These are phyloP conservation scores for Akanthomyces muscarius DNA, from an alignment of 2,329 filamentous ascomycete genomes.

Conservation along the genomic window DNA sequence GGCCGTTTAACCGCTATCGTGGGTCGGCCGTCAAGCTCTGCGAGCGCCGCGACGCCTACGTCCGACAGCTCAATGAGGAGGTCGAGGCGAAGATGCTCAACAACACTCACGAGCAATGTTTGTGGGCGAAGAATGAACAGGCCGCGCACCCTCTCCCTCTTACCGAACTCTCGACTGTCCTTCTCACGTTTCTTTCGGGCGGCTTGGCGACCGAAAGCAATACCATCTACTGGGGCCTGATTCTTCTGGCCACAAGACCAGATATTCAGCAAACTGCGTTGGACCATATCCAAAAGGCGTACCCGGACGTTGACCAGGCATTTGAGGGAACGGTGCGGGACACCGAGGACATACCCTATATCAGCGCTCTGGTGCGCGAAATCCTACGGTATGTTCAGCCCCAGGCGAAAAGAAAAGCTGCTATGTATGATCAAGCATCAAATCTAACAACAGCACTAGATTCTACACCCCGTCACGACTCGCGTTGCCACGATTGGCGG, in stretches of 20 bases:
- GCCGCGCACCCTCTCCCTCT: neutral
- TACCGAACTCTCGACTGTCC: slow-evolving; percentile 2
- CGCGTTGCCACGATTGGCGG: neutral
- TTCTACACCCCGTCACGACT: slow-evolving; percentile 9
- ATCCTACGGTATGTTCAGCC: neutral
- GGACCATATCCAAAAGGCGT: neutral
- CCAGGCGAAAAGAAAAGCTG: neutral
- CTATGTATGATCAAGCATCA: neutral
- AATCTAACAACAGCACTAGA: neutral
- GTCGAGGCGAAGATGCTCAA: slow-evolving; percentile 2
- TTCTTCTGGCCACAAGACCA: neutral
- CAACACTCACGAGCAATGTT: neutral
- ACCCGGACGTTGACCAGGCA: neutral
- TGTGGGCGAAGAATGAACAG: slow-evolving; percentile 4
- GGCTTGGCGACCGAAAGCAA: slow-evolving; percentile 9
- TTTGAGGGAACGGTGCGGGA: neutral
- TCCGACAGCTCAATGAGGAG: slow-evolving; percentile 3
- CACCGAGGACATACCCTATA: slow-evolving; percentile 4
- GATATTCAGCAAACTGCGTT: slow-evolving; percentile 1
- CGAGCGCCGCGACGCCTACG: slow-evolving; percentile 11
- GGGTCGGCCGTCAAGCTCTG: neutral
- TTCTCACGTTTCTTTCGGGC: slow-evolving; percentile 6
- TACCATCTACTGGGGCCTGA: slow-evolving; percentile 4
- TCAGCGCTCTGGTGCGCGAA: slow-evolving; percentile 8
- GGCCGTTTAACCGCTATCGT: slow-evolving; percentile 4